A percentile compares a stretch with the other conserved stretches of the same genome.
phyloP scores from a whole-genome alignment of 2,329 filamentous ascomycete genomes.

The Neospermospora avenae region DNA sequence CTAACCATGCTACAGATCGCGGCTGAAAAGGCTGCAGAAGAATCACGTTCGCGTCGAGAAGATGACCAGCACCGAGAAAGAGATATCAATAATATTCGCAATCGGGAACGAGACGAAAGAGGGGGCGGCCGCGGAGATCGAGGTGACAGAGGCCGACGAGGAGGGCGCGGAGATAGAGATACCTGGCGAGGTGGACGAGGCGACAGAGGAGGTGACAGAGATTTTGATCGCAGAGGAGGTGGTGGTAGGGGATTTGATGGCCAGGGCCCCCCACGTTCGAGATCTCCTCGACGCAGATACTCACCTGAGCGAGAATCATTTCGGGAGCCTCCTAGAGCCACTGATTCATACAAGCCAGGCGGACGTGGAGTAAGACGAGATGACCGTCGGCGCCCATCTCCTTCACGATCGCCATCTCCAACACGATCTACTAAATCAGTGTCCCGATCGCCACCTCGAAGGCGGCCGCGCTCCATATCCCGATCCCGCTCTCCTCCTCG shows the following conservation, averaged over 20 bases:
- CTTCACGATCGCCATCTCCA: slow-evolving; percentile 31
- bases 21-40: slow-evolving; percentile 76
- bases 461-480: slow-evolving; percentile 30
- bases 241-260: slow-evolving; percentile 39
- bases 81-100: slow-evolving; percentile 64
- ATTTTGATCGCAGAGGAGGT: slow-evolving; percentile 40
- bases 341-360: slow-evolving; percentile 36
- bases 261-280: slow-evolving; percentile 43
- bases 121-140: slow-evolving; percentile 50
- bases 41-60: slow-evolving; percentile 67
- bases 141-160: slow-evolving; percentile 47
- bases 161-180: slow-evolving; percentile 44
- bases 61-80: slow-evolving; percentile 69
- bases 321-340: slow-evolving; percentile 23
- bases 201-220: slow-evolving; percentile 43
- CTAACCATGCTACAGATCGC: slow-evolving; percentile 58
- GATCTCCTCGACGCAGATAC: slow-evolving; percentile 41
- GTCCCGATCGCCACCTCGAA: slow-evolving; percentile 31
- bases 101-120: slow-evolving; percentile 57
- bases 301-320: slow-evolving; percentile 38
- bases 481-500: slow-evolving; percentile 35
- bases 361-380: slow-evolving; percentile 31
- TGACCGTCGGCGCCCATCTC: slow-evolving; percentile 32
- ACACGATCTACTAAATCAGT: slow-evolving; percentile 25
- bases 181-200: slow-evolving; percentile 44